Evolutionary conservation across 306 rosid species (phyloP).

Genomic region (Lotus japonicus): DNA sequence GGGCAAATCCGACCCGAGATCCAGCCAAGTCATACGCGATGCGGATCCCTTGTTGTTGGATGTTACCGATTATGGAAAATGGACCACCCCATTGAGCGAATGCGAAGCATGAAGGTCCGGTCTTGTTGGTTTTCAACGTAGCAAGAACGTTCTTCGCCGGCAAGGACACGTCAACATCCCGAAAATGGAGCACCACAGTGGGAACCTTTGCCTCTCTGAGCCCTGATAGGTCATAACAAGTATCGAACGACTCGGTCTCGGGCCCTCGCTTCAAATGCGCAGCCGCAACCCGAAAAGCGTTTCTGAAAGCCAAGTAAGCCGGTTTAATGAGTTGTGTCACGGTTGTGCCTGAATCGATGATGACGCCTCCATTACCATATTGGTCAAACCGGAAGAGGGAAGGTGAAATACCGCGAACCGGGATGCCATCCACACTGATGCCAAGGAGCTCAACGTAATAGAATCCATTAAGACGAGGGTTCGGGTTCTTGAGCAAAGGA

Average conservation of each 20-base stretch:
- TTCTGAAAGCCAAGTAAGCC: slow-evolving; percentile 57
- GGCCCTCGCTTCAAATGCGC: slow-evolving; percentile 44
- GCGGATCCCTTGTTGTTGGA: slow-evolving; percentile 92
- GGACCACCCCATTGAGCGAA: slow-evolving; percentile 68
- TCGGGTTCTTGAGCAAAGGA: slow-evolving; percentile 54
- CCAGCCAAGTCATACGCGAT: slow-evolving; percentile 61
- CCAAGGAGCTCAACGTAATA: slow-evolving; percentile 72
- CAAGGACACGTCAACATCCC: slow-evolving; percentile 56
- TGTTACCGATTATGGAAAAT: slow-evolving; percentile 78
- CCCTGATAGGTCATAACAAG: slow-evolving; percentile 69
- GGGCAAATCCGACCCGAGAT: slow-evolving; percentile 78
- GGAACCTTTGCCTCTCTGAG: slow-evolving; percentile 63
- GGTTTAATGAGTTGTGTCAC: slow-evolving; percentile 63
- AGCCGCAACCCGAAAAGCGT: slow-evolving; percentile 57
- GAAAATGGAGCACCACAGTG: slow-evolving; percentile 74
- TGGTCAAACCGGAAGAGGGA: slow-evolving; percentile 47
- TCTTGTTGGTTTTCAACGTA: slow-evolving; percentile 58
- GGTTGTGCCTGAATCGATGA: slow-evolving; percentile 81
- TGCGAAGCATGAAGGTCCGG: slow-evolving; percentile 60
- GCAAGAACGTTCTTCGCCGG: slow-evolving; percentile 69
- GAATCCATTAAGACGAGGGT: too few species aligned
- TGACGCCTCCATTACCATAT: slow-evolving; percentile 75
- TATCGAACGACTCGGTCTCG: slow-evolving; percentile 38
- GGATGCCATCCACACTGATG: slow-evolving; percentile 66
- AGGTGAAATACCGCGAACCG: slow-evolving; percentile 48